Evolutionary conservation across 2,329 filamentous ascomycete species (phyloP).

Genomic region (Graphium sp.): DNA sequence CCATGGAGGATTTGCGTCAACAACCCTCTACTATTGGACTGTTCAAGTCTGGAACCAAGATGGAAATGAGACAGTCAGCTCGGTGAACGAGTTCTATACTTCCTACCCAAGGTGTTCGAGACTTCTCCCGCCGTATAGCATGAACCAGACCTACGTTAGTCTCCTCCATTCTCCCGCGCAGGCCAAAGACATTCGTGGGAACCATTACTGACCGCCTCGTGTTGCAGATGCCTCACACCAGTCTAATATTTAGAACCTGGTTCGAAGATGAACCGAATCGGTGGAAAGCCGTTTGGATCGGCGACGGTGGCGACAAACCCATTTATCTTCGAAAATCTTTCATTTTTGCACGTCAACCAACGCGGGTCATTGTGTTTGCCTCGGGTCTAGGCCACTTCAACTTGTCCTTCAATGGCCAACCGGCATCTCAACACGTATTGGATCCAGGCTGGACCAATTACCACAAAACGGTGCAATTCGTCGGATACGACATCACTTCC

Average conservation of each 20-base stretch:
- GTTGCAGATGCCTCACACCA: slow-evolving; percentile 19
- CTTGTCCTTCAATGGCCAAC: slow-evolving; percentile 16
- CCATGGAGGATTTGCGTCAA: slow-evolving; percentile 15
- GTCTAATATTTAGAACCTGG: slow-evolving; percentile 22
- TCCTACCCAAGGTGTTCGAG: slow-evolving; percentile 16
- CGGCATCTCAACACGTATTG: slow-evolving; percentile 16
- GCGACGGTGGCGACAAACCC: slow-evolving; percentile 19
- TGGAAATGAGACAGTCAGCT: slow-evolving; percentile 10
- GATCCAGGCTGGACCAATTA: slow-evolving; percentile 22
- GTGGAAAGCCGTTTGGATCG: slow-evolving; percentile 22
- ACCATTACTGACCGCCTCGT: background rate
- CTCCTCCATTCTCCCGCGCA: background rate
- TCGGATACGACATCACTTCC: slow-evolving; percentile 21
- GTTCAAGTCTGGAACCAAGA: slow-evolving; percentile 18
- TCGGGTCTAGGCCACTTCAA: slow-evolving; percentile 22
- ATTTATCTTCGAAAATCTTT: slow-evolving; percentile 18
- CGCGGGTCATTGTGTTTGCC: slow-evolving; percentile 16
- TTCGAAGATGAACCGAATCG: slow-evolving; percentile 20
- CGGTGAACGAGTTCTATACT: slow-evolving; percentile 18
- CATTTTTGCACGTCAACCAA: slow-evolving; percentile 11
- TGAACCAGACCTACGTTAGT: slow-evolving; percentile 20
- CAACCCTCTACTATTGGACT: slow-evolving; percentile 17
- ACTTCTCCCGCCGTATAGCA: slow-evolving; percentile 19
- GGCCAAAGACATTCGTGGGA: background rate
- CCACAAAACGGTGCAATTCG: slow-evolving; percentile 21